Evolutionary conservation across 805 yeast genomes (phyloP), one percentile per base, ranked within the genome.

Genomic region (Kockiozyma suomiensis): DNA sequence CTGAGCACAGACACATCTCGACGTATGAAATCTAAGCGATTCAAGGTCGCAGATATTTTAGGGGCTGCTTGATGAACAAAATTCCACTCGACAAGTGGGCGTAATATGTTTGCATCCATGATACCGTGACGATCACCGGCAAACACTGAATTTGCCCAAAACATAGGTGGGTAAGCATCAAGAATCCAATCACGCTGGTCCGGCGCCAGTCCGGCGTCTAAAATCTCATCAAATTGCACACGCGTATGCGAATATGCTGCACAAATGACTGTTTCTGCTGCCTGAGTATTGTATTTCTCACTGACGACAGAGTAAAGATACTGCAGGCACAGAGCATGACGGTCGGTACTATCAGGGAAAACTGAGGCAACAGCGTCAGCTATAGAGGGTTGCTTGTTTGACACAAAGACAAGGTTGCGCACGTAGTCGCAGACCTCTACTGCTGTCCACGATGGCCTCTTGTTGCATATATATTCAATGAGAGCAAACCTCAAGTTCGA

Each of bases 71-170:
- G 38, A 12, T 21, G 30, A 4, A 58, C 37, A 38, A 55, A 42
- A 2, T 50, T 47, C 59, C 56, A 51, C 15, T 59, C 63, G 6
- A 32, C 54, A 40, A 50, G 25, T 1, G 46, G 19, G 32, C 56
- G 57, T 5, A 43, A 38, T 25, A 55, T 15, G 30, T 50, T 28
- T 2, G 60, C 60, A 26, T 43, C 57, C 35, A 49, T 35, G 49
- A 59, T 28, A 23, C 63, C 63, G 17, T 37, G 50, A 25, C 63
- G 48, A 28, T 21, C 23, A 5, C 63, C 63, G 23, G 43, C 32
- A 17, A 59, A 59, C 37, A 4, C n/a, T 15, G 45, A 51, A 25
- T 59, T 56, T 4, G 64, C 60, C 64, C 64, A 59, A 7, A 33
- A 17, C 15, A 40, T 5, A 8, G 64, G 56, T 40, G 60, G 61